A percentile compares a stretch with the other conserved stretches of the same genome.
Evolutionary conservation across 1,284 basidiomycete species (phyloP).

Genomic region (Gymnopus androsaceus): DNA sequence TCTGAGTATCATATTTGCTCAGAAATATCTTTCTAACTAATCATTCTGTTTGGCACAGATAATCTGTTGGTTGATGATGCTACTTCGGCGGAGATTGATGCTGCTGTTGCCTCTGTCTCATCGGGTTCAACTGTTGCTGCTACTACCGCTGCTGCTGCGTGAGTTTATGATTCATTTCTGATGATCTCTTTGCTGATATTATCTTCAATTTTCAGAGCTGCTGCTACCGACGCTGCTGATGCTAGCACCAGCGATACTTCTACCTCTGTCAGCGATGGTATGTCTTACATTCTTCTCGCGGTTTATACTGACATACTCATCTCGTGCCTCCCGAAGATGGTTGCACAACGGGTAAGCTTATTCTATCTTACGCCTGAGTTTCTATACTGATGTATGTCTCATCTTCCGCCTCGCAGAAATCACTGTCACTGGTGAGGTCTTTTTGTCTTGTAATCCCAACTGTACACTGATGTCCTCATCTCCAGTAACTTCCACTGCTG

Average conservation of each 20-base stretch:
- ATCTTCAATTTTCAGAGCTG: background rate
- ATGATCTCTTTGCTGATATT: background rate
- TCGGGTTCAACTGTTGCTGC: slow-evolving; percentile 16
- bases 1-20: too few species aligned
- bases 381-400: background rate
- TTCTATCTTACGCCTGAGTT: background rate
- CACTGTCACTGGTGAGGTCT: too few species aligned
- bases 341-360: background rate
- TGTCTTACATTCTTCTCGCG: too few species aligned
- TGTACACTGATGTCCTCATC: too few species aligned
- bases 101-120: slow-evolving; percentile 40
- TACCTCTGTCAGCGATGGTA: too few species aligned
- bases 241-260: slow-evolving; percentile 8
- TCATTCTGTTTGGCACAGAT: slow-evolving; percentile 46
- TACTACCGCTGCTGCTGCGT: slow-evolving; percentile 15
- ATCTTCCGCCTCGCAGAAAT: background rate
- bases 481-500: slow-evolving; percentile 6
- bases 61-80: slow-evolving; percentile 53
- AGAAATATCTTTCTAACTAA: slow-evolving; percentile 15
- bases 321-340: background rate
- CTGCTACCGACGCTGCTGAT: slow-evolving; percentile 4
- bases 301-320: too few species aligned
- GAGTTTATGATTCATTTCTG: background rate
- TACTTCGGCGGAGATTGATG: slow-evolving; percentile 59
- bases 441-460: too few species aligned